These are phyloP conservation scores for Penicillium psychrosexuale DNA, from an alignment of 2,329 filamentous ascomycete species.

Conservation along the genomic window DNA sequence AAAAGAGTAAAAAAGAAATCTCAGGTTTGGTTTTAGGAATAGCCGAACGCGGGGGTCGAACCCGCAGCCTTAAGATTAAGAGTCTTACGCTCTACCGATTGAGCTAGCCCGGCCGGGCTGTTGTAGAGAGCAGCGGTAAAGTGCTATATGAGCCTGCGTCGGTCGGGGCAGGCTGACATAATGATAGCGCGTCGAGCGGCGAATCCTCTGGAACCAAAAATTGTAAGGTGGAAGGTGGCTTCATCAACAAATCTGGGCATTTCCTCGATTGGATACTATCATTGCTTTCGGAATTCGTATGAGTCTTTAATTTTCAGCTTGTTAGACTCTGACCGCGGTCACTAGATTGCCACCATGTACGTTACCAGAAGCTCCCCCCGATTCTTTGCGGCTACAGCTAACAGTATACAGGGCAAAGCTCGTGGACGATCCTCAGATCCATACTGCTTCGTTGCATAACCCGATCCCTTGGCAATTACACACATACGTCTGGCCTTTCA, in stretches of 20 bases:
- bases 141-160: not conserved
- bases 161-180: slow-evolving; percentile 13
- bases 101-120: slow-evolving; percentile 44
- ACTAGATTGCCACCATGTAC: slow-evolving; percentile 34
- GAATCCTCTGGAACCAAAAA: slow-evolving; percentile 24
- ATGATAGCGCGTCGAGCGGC: slow-evolving; percentile 21
- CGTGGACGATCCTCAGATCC: slow-evolving; percentile 88
- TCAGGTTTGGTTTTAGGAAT: slow-evolving; percentile 19
- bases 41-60: slow-evolving; percentile 45
- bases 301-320: slow-evolving; percentile 23
- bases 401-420: slow-evolving; percentile 64
- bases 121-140: not conserved
- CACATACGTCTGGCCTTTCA: slow-evolving; percentile 89
- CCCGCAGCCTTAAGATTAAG: slow-evolving; percentile 48
- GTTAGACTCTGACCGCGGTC: slow-evolving; percentile 31
- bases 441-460: slow-evolving; percentile 80
- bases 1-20: slow-evolving; percentile 12
- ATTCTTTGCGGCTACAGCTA: slow-evolving; percentile 9
- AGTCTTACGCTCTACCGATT: slow-evolving; percentile 51
- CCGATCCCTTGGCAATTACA: slow-evolving; percentile 78
- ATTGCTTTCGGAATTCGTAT: slow-evolving; percentile 22
- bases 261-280: slow-evolving; percentile 10
- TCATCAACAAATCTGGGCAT: slow-evolving; percentile 17
- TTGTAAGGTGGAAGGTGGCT: slow-evolving; percentile 23
- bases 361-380: slow-evolving; percentile 12